Evolutionary conservation across 805 yeast genomes (phyloP).

Genomic region (Candida gorgasii): DNA sequence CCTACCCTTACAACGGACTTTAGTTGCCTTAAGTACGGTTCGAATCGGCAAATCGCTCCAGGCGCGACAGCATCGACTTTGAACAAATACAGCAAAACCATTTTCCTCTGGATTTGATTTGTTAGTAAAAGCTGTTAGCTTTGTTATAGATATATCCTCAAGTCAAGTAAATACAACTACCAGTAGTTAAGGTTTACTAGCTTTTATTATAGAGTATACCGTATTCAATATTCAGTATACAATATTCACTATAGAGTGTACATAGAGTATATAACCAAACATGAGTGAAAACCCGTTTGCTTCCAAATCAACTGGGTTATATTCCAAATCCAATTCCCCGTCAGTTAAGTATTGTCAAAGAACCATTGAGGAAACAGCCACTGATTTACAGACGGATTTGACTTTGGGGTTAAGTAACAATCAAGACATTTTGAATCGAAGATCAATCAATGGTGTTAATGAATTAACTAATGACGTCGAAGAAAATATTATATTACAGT

Average conservation of each 20-base stretch:
- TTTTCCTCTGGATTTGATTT: no score
- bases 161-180: no score
- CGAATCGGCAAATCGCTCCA: no score
- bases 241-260: no score
- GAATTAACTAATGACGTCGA: slow-evolving; percentile 77
- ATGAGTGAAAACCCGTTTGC: slow-evolving; percentile 47
- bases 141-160: no score
- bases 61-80: slow-evolving; percentile 1
- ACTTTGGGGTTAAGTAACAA: slow-evolving; percentile 61
- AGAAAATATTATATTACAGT: slow-evolving; percentile 70
- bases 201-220: no score
- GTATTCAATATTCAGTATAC: no score
- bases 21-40: no score
- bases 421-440: slow-evolving; percentile 72
- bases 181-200: no score
- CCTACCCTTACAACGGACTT: no score
- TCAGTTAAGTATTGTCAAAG: slow-evolving; percentile 64
- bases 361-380: slow-evolving; percentile 64
- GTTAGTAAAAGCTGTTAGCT: no score
- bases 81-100: slow-evolving; percentile 3
- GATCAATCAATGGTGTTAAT: slow-evolving; percentile 76
- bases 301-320: slow-evolving; percentile 14
- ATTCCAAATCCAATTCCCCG: slow-evolving; percentile 42
- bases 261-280: neutral
- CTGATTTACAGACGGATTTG: slow-evolving; percentile 61